Base-by-base conservation (phyloP, 768 basidiomycete genomes). In the Suillus paluster region DNA sequence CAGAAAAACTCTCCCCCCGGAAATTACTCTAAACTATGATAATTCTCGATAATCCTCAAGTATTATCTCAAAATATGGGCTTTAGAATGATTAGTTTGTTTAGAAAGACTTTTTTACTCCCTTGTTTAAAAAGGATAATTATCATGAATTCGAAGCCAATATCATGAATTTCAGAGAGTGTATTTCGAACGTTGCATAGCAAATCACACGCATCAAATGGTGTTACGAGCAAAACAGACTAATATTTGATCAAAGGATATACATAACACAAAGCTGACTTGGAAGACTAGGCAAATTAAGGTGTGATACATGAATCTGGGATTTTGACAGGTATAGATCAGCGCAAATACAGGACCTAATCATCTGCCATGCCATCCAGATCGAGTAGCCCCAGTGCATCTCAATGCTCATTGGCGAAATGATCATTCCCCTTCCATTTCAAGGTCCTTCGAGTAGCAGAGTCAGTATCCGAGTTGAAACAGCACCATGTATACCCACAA, bases 11-110 rank as follows among this genome's bases (percentile, higher is more conserved):
- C 42, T 44, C 42, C 42, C 42, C 42, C 42, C 11, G 42, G 42
- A 44, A 44, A 44, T 44, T 44, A 44, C 42, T 44, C 10, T 44
- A 44, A 44, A 44, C 42, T 44, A 44, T 44, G 42, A 44, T 44
- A 44, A 44, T 21, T 44, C 42, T 44, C 42, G 42, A 19, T 44
- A 44, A 44, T 44, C 42, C 42, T 44, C 42, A n/a, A 3, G n/a
- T n/a, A 44, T 44, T 44, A 44, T 44, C n/a, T 44, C 42, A 21
- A 44, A 44, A n/a, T 44, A 44, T 44, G 42, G 42, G 42, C 42
- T 44, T 44, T 44, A 44, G 42, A 44, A 44, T 44, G 42, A 44
- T 44, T 44, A 44, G 42, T 44, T 44, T n/a, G 42, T 44, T 21
- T 44, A 44, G 42, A 44, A 44, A 44, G 42, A 44, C 42, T 44